phyloP scores from a whole-genome alignment of 1,284 basidiomycete species.

The Ganoderma leucocontextum region DNA sequence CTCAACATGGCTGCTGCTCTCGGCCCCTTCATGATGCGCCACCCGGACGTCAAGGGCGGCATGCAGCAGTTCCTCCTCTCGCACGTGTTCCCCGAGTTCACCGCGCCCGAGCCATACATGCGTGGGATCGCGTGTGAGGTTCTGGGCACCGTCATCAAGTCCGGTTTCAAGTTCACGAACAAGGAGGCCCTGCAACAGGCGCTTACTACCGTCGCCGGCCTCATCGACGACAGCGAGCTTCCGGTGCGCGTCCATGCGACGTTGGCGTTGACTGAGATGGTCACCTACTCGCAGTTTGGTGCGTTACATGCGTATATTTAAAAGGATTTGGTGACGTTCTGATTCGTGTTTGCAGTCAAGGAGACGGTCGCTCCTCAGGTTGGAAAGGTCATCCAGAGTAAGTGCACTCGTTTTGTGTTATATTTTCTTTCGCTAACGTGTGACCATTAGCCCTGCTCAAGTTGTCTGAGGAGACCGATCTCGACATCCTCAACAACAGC shows the following conservation, averaged over 20 bases:
- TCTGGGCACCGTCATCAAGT: constrained; percentile 75
- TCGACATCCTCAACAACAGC: constrained; percentile 84
- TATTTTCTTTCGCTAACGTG: not conserved
- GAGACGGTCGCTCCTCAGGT: constrained; percentile 80
- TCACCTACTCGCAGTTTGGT: constrained; percentile 73
- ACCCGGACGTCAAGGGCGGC: constrained; percentile 77
- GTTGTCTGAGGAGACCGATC: constrained; percentile 88
- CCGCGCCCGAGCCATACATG: constrained; percentile 71
- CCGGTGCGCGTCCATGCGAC: constrained; percentile 89
- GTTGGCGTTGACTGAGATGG: constrained; percentile 82
- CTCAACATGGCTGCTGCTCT: constrained; percentile 83
- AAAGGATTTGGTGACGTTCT: not conserved
- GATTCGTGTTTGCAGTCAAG: constrained; percentile 57
- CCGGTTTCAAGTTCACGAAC: constrained; percentile 70
- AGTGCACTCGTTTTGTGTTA: constrained; percentile 31
- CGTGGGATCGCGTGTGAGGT: constrained; percentile 84
- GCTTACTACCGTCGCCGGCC: constrained; percentile 67
- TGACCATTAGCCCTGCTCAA: constrained; percentile 71
- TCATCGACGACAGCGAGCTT: constrained; percentile 79
- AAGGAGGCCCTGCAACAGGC: constrained; percentile 72
- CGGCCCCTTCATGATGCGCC: constrained; percentile 79
- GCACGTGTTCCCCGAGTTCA: constrained; percentile 78
- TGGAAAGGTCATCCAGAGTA: constrained; percentile 88
- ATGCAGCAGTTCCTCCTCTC: constrained; percentile 82
- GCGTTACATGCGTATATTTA: constrained; percentile 33